Base-by-base conservation (phyloP, 345 rosid genomes). In the Salix brachista region DNA sequence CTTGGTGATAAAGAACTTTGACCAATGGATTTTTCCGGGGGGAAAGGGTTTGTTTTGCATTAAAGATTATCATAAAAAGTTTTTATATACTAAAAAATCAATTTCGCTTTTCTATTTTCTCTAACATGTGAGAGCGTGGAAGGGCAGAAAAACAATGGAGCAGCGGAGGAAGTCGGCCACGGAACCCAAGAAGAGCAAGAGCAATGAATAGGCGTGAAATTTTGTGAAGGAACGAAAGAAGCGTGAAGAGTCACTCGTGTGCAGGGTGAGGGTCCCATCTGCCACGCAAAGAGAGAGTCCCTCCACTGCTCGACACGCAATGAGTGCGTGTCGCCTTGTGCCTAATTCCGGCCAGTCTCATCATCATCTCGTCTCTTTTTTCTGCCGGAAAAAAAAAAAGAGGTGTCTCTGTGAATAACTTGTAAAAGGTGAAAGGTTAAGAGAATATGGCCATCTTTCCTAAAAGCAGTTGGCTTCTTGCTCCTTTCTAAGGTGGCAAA, bases 281-380 rank as follows among this genome's bases (percentile, higher is more conserved):
- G 50, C 50, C 17, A 44, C 50, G 17, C 13, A 44, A 13, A 44
- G 50, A 13, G 50, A 44, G 50, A 13, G 50, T 44, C 50, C 50
- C 65, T 11, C 18, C 48, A 32, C 12, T 44, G 44, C 48, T 60
- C 56, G 48, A 54, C 81, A 79, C 75, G 74, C 58, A 79, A 84
- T 84, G 80, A 84, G 83, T 79, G 76, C 66, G 80, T 82, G 87
- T 78, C 79, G 81, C 84, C 1, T 23, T 23, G 16, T 34, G 30
- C 23, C 70, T 17, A 9, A 3, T 7, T 18, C 46, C 39, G 41
- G 39, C 68, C 68, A 30, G 3, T 17, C 68, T 11, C 46, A 6
- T 67, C 60, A 6, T 39, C 46, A 30, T 18, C 39, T 34, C 37
- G 8, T 21, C 5, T 56, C 6, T 8, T 17, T 23, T 19, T 18